Base-by-base conservation (phyloP, 2,329 filamentous ascomycete genomes). In the Alternaria novae-zelandiae region DNA sequence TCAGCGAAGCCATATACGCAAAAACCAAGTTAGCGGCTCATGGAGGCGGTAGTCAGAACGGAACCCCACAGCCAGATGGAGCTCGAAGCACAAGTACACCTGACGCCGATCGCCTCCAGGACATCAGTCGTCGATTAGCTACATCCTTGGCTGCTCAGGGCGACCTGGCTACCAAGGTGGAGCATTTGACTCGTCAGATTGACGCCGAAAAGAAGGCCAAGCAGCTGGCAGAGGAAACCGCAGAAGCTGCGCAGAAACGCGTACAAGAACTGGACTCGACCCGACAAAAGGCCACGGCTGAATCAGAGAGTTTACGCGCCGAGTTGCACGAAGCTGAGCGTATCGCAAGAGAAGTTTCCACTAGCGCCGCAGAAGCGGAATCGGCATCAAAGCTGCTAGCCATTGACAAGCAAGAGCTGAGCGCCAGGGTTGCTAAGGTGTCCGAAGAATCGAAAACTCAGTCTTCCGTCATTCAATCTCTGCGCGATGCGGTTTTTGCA, bases 1-100 rank as follows among this genome's bases (percentile, higher is more conserved):
- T 99, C 57, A 92, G 91, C 72, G 96, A 99, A 82, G 96, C 96
- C 1, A 91, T 96, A 0, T 98, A 98, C 80, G 93, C 94, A 32
- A 97, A 96, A 77, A 94, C 96, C 3, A 97, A 93, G 77, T 84
- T 97, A 55, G 94, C 94, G 28, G 94, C 94, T 8, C 91, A 94
- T 67, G 89, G 87, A 41, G 86, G 85, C 25, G 86, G 85, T n/a
- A 93, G 90, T 70, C 86, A 89, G 55, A 84, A 84, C 45, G 83
- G 85, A n/a, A 86, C 85, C 7, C 85, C 86, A 7, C 83, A 84
- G 61, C 83, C 82, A 4, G 85, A 86, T 64, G 77, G 78, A n/a
- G 85, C 73, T 86, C 88, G 44, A 82, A 90, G 59, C 85, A 78
- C 88, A 3, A 89, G 89, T 49, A 85, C 80, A 57, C 87, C 81